Evolutionary conservation across 805 yeast species (phyloP).

Genomic region (Suhomyces emberorum): DNA sequence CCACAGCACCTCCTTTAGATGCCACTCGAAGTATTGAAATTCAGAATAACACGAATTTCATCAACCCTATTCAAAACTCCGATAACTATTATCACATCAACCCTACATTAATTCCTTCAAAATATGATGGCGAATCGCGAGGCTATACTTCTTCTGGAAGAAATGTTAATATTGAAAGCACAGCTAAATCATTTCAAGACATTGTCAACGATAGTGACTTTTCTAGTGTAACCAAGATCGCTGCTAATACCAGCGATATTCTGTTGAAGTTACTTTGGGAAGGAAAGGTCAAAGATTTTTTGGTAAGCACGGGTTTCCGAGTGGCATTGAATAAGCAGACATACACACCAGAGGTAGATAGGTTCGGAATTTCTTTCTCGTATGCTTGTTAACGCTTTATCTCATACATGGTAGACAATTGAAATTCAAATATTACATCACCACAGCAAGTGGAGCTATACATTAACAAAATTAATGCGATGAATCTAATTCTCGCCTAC

Average conservation of each 20-base stretch:
- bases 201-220: constrained; percentile 53
- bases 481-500: no score
- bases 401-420: constrained; percentile 49
- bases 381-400: constrained; percentile 62
- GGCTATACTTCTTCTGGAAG: constrained; percentile 14
- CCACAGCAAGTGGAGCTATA: no score
- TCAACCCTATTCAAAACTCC: constrained; percentile 23
- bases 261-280: constrained; percentile 77
- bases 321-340: constrained; percentile 38
- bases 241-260: constrained; percentile 64
- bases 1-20: no score
- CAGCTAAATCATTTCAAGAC: constrained; percentile 49
- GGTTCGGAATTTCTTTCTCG: constrained; percentile 60
- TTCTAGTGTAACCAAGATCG: constrained; percentile 67
- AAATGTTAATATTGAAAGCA: constrained; percentile 25
- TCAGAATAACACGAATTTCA: background rate
- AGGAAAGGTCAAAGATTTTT: constrained; percentile 76
- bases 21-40: background rate
- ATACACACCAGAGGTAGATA: constrained; percentile 44
- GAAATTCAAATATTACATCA: background rate
- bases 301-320: constrained; percentile 71
- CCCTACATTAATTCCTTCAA: constrained; percentile 17
- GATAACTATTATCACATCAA: constrained; percentile 27
- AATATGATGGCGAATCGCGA: background rate
- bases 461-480: no score